phyloP scores from a whole-genome alignment of 2,329 filamentous ascomycete species.

The Aspergillus neoniger region DNA sequence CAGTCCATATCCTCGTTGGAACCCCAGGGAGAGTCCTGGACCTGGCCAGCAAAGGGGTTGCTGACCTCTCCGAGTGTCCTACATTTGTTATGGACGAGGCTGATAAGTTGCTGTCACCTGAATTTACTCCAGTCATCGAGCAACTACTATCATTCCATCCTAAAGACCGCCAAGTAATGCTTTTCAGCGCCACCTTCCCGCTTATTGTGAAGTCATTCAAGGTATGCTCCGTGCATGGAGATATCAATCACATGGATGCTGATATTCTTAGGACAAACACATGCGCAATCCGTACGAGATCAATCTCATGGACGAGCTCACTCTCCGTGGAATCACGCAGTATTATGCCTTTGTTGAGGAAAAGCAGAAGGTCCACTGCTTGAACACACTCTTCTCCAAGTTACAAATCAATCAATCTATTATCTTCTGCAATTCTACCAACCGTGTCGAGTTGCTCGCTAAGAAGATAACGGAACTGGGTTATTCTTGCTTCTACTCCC shows the following conservation, averaged over 20 bases:
- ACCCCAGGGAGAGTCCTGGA: constrained; percentile 96
- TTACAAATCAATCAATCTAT: constrained; percentile 99
- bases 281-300: constrained; percentile 97
- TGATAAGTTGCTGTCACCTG: constrained; percentile 92
- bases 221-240: constrained; percentile 31
- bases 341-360: constrained; percentile 99
- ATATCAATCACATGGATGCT: constrained; percentile 31
- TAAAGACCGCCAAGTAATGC: constrained; percentile 97
- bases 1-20: constrained; percentile 96
- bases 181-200: constrained; percentile 97
- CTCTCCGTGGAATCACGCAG: constrained; percentile 94
- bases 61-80: constrained; percentile 91
- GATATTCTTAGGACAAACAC: constrained; percentile 70
- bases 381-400: constrained; percentile 98
- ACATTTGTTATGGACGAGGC: constrained; percentile 99
- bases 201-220: constrained; percentile 96
- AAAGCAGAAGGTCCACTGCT: constrained; percentile 97
- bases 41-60: constrained; percentile 92
- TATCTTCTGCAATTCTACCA: constrained; percentile 99
- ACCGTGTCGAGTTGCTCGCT: constrained; percentile 92
- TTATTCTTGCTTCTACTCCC: constrained; percentile 99
- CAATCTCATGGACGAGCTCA: constrained; percentile 99
- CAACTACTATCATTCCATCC: constrained; percentile 93
- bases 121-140: constrained; percentile 97
- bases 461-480: constrained; percentile 99